Conservation (phyloP, 192 early-diverging fungal species). For the Coemansia sp. region DNA sequence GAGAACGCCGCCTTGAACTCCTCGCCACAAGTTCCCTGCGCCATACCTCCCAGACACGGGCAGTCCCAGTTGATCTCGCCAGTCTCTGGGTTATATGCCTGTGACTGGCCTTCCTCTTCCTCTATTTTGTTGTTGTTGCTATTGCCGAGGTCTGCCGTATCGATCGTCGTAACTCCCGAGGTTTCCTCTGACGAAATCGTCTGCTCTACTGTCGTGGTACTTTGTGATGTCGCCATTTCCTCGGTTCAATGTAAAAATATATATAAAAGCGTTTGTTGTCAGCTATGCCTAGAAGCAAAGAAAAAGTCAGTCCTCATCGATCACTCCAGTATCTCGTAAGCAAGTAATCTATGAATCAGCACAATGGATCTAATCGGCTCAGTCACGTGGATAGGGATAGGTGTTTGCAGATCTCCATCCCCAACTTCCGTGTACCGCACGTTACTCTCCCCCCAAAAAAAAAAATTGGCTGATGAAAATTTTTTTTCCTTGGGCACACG, state of each 20-base stretch:
- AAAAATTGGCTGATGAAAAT: slow-evolving; percentile 11
- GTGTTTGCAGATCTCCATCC: background rate
- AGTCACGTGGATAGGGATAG: background rate
- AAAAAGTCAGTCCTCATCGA: background rate
- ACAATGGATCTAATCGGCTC: background rate
- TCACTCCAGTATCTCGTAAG: background rate
- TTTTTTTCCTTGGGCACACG: slow-evolving; percentile 7
- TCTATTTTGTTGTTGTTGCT: background rate
- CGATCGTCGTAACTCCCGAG: slow-evolving; percentile 18
- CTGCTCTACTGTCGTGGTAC: slow-evolving; percentile 7
- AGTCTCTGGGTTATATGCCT: slow-evolving; percentile 75
- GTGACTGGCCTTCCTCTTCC: slow-evolving; percentile 50
- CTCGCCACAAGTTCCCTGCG: slow-evolving; percentile 95
- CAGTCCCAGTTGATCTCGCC: slow-evolving; percentile 98
- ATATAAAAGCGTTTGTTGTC: background rate
- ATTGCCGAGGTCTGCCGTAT: slow-evolving; percentile 36
- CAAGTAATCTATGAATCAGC: slow-evolving; percentile 1
- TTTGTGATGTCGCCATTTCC: background rate
- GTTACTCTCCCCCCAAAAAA: background rate
- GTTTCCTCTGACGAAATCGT: background rate
- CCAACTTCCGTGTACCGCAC: background rate
- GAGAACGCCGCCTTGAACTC: slow-evolving; percentile 95
- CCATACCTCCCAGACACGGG: slow-evolving; percentile 95
- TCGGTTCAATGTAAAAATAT: background rate
- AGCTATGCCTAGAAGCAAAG: background rate